Base-by-base conservation (phyloP, 2,329 filamentous ascomycete genomes). In the Xylaria sp. region DNA sequence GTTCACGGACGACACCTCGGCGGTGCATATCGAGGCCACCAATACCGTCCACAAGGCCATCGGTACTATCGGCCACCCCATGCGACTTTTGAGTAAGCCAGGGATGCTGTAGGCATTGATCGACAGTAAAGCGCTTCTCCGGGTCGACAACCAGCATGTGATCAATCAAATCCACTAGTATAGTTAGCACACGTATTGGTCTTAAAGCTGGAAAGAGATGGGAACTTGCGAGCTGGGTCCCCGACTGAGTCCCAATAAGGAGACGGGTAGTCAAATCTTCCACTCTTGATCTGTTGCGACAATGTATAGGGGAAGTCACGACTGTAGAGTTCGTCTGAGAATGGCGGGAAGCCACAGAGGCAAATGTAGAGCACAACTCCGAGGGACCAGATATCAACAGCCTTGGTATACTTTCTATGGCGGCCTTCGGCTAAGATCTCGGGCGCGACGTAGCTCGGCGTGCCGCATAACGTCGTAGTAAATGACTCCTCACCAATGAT, bases 401-500 rank as follows among this genome's bases (percentile, higher is more conserved):
- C 94, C 76, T 94, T 93, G 64, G 94, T 97, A 82, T 99, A 99
- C 78, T 92, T 92, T 73, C 96, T 90, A 70, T 94, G 89, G 76
- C 89, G 91, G 20, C 88, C 90, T 71, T 94, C 92, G 76, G 94
- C 92, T 4, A 99, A 85, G 66, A 99, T 97, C 80, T 99, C 96
- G 0, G 96, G 96, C 0, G 97, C 96, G 70, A 98, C 95, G 79
- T 99, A 97, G 80, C 92, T 96, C 6, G 95, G 96, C n/a, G 96
- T 99, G 72, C 96, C 96, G 79, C 96, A 96, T 72, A 99, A 84
- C 0, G 96, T 98, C 0, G 94, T 98, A 1, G 96, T 98, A 79
- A 99, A 99, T 0, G 95, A 98, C 78, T 98, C 94, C 80, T 99
- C 96, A 71, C 97, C 97, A 73, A 99, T 97, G 73, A 99, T 98